Percentiles rank a stretch among this genome's conserved stretches.
Evolutionary conservation across 148 eudicot species (phyloP).

Genomic region (Vaccinium myrtillus): DNA sequence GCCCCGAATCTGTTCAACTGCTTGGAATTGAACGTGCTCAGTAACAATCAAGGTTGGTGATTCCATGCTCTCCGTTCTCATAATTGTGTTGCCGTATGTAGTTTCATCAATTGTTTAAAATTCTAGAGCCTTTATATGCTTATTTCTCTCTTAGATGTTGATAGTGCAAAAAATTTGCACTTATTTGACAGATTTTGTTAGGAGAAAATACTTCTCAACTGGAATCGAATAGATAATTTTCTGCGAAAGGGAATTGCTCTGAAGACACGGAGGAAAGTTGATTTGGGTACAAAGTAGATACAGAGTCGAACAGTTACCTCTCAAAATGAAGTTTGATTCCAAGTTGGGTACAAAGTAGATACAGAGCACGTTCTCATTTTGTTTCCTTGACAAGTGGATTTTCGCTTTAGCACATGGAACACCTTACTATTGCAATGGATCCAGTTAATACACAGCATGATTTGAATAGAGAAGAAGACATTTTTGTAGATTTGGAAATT

Average conservation of each 20-base stretch:
- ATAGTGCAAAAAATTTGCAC: background rate
- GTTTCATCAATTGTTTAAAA: background rate
- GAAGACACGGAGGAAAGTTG: background rate
- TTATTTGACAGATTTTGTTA: background rate
- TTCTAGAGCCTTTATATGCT: background rate
- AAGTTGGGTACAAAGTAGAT: too few relatives aligned
- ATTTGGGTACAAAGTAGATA: background rate
- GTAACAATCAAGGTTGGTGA: slow-evolving; percentile 31
- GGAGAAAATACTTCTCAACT: background rate
- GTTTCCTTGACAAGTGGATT: slow-evolving; percentile 2
- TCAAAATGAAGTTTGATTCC: too few relatives aligned
- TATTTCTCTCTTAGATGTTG: background rate
- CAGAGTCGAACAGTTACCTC: too few relatives aligned
- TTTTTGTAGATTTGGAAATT: background rate
- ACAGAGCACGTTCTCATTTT: too few relatives aligned
- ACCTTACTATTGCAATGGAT: background rate
- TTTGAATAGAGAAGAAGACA: background rate
- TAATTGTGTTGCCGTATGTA: background rate
- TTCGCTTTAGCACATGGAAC: background rate
- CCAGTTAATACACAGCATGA: background rate
- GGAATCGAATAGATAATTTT: background rate
- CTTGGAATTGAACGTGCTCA: slow-evolving; percentile 46
- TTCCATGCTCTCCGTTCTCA: background rate
- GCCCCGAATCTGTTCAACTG: slow-evolving; percentile 68
- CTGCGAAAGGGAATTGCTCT: background rate